These are phyloP conservation scores for Chlorella sp. DNA, from an alignment of 139 green algal genomes.

Conservation along the genomic window DNA sequence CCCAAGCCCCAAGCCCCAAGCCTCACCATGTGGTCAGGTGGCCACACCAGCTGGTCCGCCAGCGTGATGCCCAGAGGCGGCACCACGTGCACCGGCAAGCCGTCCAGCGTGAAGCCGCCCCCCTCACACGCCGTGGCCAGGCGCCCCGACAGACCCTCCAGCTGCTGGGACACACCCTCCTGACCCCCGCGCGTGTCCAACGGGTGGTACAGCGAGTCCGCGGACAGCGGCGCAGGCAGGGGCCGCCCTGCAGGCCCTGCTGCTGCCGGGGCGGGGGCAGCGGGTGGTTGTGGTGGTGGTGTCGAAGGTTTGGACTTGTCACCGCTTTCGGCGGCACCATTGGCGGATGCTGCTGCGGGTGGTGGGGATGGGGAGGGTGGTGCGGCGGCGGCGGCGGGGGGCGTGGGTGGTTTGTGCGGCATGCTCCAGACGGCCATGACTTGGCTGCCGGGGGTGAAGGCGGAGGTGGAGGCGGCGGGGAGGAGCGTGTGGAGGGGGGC, in stretches of 20 bases:
- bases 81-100: constrained; percentile 3
- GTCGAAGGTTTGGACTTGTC: no score
- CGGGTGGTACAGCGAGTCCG: constrained; percentile 6
- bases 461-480: neutral
- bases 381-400: no score
- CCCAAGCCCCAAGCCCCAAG: no score
- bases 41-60: constrained; percentile 10
- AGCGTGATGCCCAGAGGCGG: neutral
- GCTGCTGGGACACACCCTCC: neutral
- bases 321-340: no score
- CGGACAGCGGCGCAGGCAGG: neutral
- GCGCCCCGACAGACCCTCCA: neutral
- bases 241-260: neutral
- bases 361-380: no score
- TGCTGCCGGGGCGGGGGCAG: neutral
- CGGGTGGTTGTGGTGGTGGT: neutral
- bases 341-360: neutral
- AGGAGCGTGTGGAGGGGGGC: neutral
- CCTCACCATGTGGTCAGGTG: constrained; percentile 15
- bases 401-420: neutral
- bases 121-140: neutral
- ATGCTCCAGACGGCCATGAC: neutral
- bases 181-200: constrained; percentile 8
- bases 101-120: neutral
- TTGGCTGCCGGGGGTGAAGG: neutral